Conservation (phyloP, 208 protist genomes). For the Leishmania guyanensis region DNA sequence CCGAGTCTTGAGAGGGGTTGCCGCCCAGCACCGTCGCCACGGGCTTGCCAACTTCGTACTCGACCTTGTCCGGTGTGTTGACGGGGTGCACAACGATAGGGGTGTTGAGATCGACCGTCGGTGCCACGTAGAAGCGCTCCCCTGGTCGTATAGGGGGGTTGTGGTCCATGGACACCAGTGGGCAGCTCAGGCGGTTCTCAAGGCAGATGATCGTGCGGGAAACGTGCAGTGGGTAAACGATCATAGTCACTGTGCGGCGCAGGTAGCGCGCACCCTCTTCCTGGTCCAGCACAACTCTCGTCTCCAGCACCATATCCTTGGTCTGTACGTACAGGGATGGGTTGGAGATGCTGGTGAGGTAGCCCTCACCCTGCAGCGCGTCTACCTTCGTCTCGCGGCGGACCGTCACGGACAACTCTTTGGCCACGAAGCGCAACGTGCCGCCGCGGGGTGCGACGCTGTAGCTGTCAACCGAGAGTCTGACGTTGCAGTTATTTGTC, state of each 20-base stretch:
- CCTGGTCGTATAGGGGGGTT: constrained; percentile 40
- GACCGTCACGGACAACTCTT: constrained; percentile 24
- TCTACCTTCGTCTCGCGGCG: constrained; percentile 25
- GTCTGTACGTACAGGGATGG: constrained; percentile 62
- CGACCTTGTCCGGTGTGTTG: constrained; percentile 23
- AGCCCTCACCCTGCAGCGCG: constrained; percentile 30
- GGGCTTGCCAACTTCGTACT: constrained; percentile 20
- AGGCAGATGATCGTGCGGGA: constrained; percentile 73
- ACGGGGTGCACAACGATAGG: constrained; percentile 56
- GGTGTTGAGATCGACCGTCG: constrained; percentile 42
- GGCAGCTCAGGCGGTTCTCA: constrained; percentile 64
- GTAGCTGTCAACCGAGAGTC: constrained; percentile 36
- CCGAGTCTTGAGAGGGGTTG: background rate
- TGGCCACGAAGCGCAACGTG: constrained; percentile 41
- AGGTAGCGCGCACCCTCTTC: constrained; percentile 44
- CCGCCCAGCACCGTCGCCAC: constrained; percentile 17
- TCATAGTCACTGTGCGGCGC: constrained; percentile 57
- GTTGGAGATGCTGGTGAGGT: constrained; percentile 53
- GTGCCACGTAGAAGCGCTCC: constrained; percentile 61
- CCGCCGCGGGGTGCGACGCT: constrained; percentile 45
- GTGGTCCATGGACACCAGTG: constrained; percentile 32
- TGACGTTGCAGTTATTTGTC: constrained; percentile 56
- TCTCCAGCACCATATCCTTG: constrained; percentile 62
- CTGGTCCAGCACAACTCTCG: constrained; percentile 40
- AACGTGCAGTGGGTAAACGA: constrained; percentile 67